Percentiles rank a stretch among this genome's conserved stretches.
Evolutionary conservation across 1,284 basidiomycete genomes (phyloP).

Genomic region (Sporisorium exsertum): DNA sequence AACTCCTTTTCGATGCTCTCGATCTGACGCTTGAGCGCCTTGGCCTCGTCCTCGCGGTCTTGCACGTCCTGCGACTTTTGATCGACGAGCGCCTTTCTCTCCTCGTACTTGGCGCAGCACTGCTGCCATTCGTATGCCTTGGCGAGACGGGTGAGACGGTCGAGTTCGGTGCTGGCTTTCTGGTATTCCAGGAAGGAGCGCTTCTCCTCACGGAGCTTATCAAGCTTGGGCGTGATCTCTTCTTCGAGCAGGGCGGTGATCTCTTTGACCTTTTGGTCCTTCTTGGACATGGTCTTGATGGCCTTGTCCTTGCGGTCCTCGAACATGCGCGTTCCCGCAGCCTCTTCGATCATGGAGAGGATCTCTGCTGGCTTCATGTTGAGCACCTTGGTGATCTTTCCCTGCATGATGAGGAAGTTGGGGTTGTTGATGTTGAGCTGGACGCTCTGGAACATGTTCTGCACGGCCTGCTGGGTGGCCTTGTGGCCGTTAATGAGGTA

Average conservation of each 20-base stretch:
- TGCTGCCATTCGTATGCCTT: slow-evolving; percentile 88
- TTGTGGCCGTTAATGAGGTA: slow-evolving; percentile 98
- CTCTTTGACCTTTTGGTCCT: slow-evolving; percentile 95
- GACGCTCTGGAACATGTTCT: slow-evolving; percentile 94
- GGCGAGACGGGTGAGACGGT: slow-evolving; percentile 84
- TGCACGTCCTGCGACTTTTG: slow-evolving; percentile 62
- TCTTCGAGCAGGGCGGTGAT: slow-evolving; percentile 77
- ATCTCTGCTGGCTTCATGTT: slow-evolving; percentile 99
- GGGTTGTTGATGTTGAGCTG: slow-evolving; percentile 99
- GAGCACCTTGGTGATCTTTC: slow-evolving; percentile 80
- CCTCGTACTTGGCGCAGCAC: slow-evolving; percentile 67
- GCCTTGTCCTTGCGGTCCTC: slow-evolving; percentile 99
- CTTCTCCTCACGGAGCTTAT: slow-evolving; percentile 90
- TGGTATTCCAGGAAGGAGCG: slow-evolving; percentile 90
- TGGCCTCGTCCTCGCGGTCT: slow-evolving; percentile 69
- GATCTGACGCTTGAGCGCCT: slow-evolving; percentile 62
- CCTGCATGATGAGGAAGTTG: slow-evolving; percentile 99
- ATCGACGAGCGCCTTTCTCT: slow-evolving; percentile 69
- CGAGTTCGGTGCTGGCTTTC: slow-evolving; percentile 87
- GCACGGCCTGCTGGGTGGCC: slow-evolving; percentile 85
- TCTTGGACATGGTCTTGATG: slow-evolving; percentile 95
- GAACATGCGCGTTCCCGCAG: slow-evolving; percentile 98
- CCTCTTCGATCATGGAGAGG: slow-evolving; percentile 98
- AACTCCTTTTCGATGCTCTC: slow-evolving; percentile 72
- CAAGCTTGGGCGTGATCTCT: slow-evolving; percentile 94